Base-by-base conservation (phyloP, 2,329 filamentous ascomycete genomes). In the Fusarium sp. region DNA sequence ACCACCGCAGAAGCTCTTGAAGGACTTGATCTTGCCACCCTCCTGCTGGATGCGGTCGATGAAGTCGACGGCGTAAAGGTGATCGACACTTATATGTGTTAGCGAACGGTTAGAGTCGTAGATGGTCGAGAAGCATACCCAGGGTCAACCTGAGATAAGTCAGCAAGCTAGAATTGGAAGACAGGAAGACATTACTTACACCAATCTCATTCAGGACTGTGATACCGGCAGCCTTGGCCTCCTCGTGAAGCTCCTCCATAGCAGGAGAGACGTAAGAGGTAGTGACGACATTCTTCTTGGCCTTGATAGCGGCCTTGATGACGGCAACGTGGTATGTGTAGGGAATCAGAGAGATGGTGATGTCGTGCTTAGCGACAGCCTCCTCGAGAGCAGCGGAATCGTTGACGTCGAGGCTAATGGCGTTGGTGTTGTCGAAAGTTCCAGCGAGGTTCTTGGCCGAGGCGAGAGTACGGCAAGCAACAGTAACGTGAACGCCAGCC, bases 171-270 rank as follows among this genome's bases (percentile, higher is more conserved):
- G 10, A 36, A 66, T 38, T n/a, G 36, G 38, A 31, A 28, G 20
- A 28, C 17, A 36, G 14, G 5, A 14, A 8, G 20, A 9, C 41
- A 28, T 22, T 15, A 79, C 85, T 84, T 69, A 93, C 81, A 72
- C 94, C 94, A 81, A 97, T 97, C 89, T 98, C 96, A 85, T 98
- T 98, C 93, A 98, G 95, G 81, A 98, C 95, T 17, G 94, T 97
- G 81, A 98, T 98, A 70, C 95, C 95, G 24, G 96, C 96, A 73
- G 92, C 93, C 88, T 98, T 97, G 82, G 89, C 91, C 78, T 92
- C 87, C 78, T 91, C 87, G 79, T 98, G 93, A 57, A 98, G 90
- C 86, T 95, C 96, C 85, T 92, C 84, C 95, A 98, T 98, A 75
- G 94, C 94, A 7, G 94, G 94, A 9, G 94, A 97, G 76, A 98